Conservation (phyloP, 768 basidiomycete species). For the Macrolepiota dolichaula region DNA sequence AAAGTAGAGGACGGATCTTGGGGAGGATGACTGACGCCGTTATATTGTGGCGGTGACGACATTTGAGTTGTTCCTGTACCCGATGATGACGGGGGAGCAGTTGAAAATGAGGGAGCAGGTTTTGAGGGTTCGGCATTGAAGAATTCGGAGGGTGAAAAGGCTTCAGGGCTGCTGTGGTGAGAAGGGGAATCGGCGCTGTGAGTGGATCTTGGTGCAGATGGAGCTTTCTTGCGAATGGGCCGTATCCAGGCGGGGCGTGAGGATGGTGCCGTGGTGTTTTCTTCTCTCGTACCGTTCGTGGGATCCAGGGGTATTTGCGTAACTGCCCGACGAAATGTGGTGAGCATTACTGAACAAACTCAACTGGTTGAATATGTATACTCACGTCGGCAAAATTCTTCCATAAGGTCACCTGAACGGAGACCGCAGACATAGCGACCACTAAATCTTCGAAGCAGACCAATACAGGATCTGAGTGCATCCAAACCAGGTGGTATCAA, state of each 20-base stretch:
- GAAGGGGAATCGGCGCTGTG: conserved; percentile 43
- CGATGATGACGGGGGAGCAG: conserved; percentile 17
- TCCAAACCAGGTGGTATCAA: conserved; percentile 82
- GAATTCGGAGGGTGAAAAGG: conserved; percentile 63
- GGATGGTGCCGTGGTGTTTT: conserved; percentile 36
- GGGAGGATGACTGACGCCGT: conserved; percentile 16
- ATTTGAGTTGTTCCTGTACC: conserved; percentile 13
- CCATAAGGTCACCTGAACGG: conserved; percentile 88
- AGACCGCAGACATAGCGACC: conserved; percentile 91
- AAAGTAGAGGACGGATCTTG: conserved; percentile 20
- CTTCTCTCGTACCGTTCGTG: conserved; percentile 40
- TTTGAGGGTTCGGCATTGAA: conserved; percentile 46
- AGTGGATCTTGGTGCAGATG: conserved; percentile 42
- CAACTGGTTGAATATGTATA: conserved; percentile 11
- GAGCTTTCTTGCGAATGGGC: conserved; percentile 77
- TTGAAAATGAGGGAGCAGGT: conserved; percentile 21
- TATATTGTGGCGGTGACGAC: conserved; percentile 7
- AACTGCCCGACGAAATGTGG: conserved; percentile 34
- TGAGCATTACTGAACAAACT: background rate
- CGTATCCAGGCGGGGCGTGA: conserved; percentile 84
- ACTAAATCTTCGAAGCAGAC: conserved; percentile 83
- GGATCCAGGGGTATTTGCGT: conserved; percentile 83
- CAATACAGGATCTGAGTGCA: conserved; percentile 83
- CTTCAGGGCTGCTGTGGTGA: conserved; percentile 59
- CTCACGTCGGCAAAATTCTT: conserved; percentile 88